These are phyloP conservation scores for Phytopythium helicoides DNA, from an alignment of 352 stramenopile species.

Conservation along the genomic window DNA sequence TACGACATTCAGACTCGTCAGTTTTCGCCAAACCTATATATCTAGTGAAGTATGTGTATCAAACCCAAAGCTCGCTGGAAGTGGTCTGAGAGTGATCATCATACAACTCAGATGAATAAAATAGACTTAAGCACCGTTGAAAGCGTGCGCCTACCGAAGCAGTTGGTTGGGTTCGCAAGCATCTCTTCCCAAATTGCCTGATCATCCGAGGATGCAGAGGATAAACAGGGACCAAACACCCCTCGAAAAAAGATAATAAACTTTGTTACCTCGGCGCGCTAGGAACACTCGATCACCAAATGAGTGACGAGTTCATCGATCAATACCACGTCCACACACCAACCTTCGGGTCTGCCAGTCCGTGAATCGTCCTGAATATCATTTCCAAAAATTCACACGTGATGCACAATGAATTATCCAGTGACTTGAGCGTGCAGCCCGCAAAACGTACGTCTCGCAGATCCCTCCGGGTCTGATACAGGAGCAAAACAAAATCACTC, in stretches of 20 bases:
- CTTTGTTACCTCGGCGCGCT: constrained; percentile 15
- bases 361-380: constrained; percentile 58
- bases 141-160: constrained; percentile 48
- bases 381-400: too few relatives aligned
- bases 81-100: constrained; percentile 61
- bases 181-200: constrained; percentile 89
- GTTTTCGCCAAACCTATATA: neutral
- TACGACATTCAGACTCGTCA: constrained; percentile 16
- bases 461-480: constrained; percentile 44
- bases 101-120: neutral
- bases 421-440: neutral
- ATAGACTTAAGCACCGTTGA: neutral
- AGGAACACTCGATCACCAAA: too few relatives aligned
- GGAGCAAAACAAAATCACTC: neutral
- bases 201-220: neutral
- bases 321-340: too few relatives aligned
- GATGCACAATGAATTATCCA: too few relatives aligned
- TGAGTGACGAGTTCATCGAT: too few relatives aligned
- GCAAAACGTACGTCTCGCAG: constrained; percentile 52
- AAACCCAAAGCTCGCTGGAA: constrained; percentile 73
- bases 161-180: constrained; percentile 79
- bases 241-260: too few relatives aligned
- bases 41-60: neutral
- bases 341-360: constrained; percentile 61
- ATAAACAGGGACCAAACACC: too few relatives aligned